Evolutionary conservation across 441 rosid genomes (phyloP), one percentile per base, ranked within the genome.

Genomic region (Arabidopsis hybrid): DNA sequence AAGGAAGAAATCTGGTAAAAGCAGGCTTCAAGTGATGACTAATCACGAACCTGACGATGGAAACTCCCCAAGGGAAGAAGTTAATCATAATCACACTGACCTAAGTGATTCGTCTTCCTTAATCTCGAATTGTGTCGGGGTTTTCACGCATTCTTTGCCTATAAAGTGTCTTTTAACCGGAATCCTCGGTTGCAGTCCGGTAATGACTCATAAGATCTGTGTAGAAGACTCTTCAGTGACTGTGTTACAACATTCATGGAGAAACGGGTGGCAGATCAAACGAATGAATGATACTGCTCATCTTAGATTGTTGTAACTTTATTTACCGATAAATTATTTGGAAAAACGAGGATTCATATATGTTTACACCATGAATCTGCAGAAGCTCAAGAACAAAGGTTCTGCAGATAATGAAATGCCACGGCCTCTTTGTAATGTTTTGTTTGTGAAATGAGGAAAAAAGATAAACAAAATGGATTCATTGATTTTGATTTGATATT

Each of bases 251-350:
- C 97, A 91, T 79, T 90, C 97, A 0, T 87, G 92, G 88, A 87
- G 73, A 85, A 88, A 85, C 1, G 98, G 98, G 4, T 94, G 97
- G 98, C 96, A 90, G 88, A 80, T 94, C 67, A 94, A 92, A 83
- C 83, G 94, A 64, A 70, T 89, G 75, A 94, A 94, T 49, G 98
- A 94, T 73, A 88, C 92, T 18, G 84, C 96, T 51, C 95, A 94
- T 80, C 88, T 94, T 47, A 90, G 96, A 82, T 89, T 91, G 83
- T 90, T 94, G 49, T 93, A 89, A 82, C 68, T 60, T 77, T 59
- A 71, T 46, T 32, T 47, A 69, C 62, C 29, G 18, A 32, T 65
- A 47, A 50, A 50, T 74, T 67, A 50, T 43, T 72, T 67, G 3
- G 60, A 9, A 32, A 35, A 34, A 40, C 5, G 2, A 2, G 50